These are phyloP conservation scores for Ricinus communis DNA, from an alignment of 345 rosid species.

Conservation along the genomic window DNA sequence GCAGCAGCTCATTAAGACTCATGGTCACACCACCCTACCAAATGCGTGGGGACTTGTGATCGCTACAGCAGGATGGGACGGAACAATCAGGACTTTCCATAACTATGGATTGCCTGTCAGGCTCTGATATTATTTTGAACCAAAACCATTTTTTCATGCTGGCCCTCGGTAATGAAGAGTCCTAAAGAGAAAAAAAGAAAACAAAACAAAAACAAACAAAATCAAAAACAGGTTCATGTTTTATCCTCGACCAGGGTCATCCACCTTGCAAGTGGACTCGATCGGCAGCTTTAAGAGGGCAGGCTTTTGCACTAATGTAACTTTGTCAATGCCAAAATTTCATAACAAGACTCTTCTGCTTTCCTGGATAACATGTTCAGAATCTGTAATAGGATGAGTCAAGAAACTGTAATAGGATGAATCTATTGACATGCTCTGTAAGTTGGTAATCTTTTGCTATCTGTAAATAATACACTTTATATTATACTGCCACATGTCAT, in stretches of 20 bases:
- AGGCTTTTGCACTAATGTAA: no score
- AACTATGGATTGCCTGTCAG: conserved; percentile 67
- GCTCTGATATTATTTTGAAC: conserved; percentile 14
- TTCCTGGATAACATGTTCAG: no score
- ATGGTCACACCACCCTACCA: conserved; percentile 14
- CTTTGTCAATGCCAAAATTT: no score
- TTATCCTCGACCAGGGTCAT: not conserved
- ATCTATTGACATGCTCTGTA: conserved; percentile 19
- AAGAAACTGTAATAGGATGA: not conserved
- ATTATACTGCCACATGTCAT: no score
- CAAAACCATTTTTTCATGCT: not conserved
- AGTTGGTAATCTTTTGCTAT: conserved; percentile 4
- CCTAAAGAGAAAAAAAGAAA: no score
- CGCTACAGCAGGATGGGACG: conserved; percentile 76
- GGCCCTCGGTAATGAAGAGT: conserved; percentile 1
- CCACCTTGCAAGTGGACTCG: not conserved
- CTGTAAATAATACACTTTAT: not conserved
- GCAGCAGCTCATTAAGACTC: conserved; percentile 6
- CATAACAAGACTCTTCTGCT: no score
- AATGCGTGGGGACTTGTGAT: conserved; percentile 78
- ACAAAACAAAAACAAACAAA: no score
- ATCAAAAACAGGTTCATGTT: no score
- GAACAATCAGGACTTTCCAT: conserved; percentile 66
- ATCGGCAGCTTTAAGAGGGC: no score
- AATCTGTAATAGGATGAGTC: no score